phyloP scores from a whole-genome alignment of 371 early-diverging fungal genomes.

The Batkoa obscura region DNA sequence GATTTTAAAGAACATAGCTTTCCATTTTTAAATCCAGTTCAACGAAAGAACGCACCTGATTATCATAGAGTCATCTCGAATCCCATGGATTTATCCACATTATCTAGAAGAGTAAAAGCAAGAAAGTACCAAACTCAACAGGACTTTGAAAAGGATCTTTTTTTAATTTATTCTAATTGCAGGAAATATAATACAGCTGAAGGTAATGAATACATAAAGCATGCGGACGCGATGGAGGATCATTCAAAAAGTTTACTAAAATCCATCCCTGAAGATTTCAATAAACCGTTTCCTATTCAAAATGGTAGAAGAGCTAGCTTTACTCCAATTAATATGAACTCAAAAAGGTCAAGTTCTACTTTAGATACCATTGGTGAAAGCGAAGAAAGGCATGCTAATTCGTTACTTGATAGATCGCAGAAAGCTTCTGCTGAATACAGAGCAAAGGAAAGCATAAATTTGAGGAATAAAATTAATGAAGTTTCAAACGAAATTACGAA shows the following conservation, averaged over 20 bases:
- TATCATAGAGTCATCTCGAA: constrained; percentile 27
- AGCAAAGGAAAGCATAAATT: not conserved
- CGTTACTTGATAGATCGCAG: too few relatives aligned
- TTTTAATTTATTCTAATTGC: constrained; percentile 73
- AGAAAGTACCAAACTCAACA: constrained; percentile 51
- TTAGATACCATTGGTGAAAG: too few relatives aligned
- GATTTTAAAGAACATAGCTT: not conserved
- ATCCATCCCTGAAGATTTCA: constrained; percentile 43
- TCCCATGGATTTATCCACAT: constrained; percentile 83
- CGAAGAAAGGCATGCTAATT: too few relatives aligned
- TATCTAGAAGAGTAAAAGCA: constrained; percentile 56
- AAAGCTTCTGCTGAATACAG: not conserved
- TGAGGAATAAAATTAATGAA: not conserved
- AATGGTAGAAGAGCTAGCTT: not conserved
- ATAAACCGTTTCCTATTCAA: not conserved
- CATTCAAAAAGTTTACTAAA: constrained; percentile 49
- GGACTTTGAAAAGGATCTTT: constrained; percentile 60
- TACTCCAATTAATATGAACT: not conserved
- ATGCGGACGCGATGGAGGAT: constrained; percentile 64
- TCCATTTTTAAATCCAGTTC: not conserved
- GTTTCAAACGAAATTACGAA: not conserved
- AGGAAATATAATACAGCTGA: constrained; percentile 38
- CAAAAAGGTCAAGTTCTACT: too few relatives aligned
- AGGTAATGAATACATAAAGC: constrained; percentile 59
- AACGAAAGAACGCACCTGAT: not conserved